Evolutionary conservation across 2,329 filamentous ascomycete species (phyloP), one percentile per base, ranked within the genome.

Genomic region (Graphiopsis chlorocephala): DNA sequence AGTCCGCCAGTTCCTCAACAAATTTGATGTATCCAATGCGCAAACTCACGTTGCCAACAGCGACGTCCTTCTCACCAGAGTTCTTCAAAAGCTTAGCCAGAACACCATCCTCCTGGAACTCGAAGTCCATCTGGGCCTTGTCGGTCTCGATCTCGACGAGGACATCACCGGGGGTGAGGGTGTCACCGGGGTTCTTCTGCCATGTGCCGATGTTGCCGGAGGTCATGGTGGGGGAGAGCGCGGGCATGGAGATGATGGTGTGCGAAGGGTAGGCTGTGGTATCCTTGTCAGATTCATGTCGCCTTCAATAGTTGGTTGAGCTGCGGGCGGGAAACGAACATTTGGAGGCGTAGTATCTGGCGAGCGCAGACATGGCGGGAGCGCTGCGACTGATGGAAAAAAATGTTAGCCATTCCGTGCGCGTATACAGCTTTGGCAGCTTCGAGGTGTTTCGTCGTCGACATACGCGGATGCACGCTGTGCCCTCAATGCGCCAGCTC

Each of bases 81-180:
- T 97, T 91, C 83, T 93, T 95, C 76, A 99, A 84, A 69, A 98
- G 86, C 86, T 97, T 97, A 75, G 95, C 94, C 72, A 99, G 85
- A 67, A 96, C 86, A 84, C 94, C 95, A 78, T 98, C 95, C 76
- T 99, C 95, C 82, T 99, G 95, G 82, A 96, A 98, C 82, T 99
- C 95, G 79, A 99, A 98, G 84, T 99, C 95, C 95, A 99, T 99
- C 84, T 98, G 95, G 70, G 95, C 95, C 86, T 99, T 99, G 82
- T 99, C 95, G 74, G 95, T 99, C 86, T 99, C 95, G 75, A 98
- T 97, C 71, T 76, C 74, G 52, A 76, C 72, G 72, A 99, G 83
- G 55, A 99, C 95, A 78, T 99, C 95, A 78, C 95, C 95, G 61
- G 96, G 93, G 65, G 87, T 83, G 78, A 99, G 89, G 68, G 84